Conservation (phyloP, 345 rosid genomes). For the Populus davidiana region DNA sequence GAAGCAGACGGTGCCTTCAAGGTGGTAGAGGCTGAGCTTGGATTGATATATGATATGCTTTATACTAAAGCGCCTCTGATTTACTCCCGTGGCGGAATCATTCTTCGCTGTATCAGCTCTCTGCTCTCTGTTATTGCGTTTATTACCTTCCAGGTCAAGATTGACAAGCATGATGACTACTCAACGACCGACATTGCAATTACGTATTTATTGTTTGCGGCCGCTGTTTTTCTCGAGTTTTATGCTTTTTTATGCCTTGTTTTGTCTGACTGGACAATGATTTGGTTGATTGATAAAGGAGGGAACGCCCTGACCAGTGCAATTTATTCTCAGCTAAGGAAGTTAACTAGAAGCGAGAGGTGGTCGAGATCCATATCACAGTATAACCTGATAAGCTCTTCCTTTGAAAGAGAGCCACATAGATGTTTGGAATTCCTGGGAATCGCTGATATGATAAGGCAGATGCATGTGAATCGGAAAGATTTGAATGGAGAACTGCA, state of each 20-base stretch:
- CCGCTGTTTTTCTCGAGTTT: slow-evolving; percentile 30
- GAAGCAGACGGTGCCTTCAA: slow-evolving; percentile 21
- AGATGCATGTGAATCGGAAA: too few relatives aligned
- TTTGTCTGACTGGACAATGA: slow-evolving; percentile 13
- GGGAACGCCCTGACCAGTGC: rapidly evolving
- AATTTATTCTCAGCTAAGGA: not conserved
- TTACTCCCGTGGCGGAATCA: slow-evolving; percentile 14
- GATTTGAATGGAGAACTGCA: too few relatives aligned
- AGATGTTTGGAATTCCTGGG: not conserved
- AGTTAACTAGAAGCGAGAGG: not conserved
- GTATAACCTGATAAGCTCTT: slow-evolving; percentile 11
- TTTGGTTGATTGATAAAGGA: not conserved
- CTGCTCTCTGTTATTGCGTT: slow-evolving; percentile 11
- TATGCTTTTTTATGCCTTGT: not conserved
- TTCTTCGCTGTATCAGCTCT: slow-evolving; percentile 12
- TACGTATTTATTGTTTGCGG: slow-evolving; percentile 34
- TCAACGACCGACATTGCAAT: slow-evolving; percentile 22
- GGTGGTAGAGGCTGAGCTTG: slow-evolving; percentile 39
- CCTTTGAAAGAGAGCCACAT: not conserved
- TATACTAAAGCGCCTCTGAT: slow-evolving; percentile 35
- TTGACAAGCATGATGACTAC: not conserved
- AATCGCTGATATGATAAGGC: not conserved
- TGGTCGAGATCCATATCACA: slow-evolving; percentile 20
- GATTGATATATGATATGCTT: slow-evolving; percentile 39
- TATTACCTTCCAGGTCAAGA: slow-evolving; percentile 5